Percentiles rank a stretch among this genome's conserved stretches.
phyloP scores from a whole-genome alignment of 1,284 basidiomycete species.

The Ustilago vetiveriae region DNA sequence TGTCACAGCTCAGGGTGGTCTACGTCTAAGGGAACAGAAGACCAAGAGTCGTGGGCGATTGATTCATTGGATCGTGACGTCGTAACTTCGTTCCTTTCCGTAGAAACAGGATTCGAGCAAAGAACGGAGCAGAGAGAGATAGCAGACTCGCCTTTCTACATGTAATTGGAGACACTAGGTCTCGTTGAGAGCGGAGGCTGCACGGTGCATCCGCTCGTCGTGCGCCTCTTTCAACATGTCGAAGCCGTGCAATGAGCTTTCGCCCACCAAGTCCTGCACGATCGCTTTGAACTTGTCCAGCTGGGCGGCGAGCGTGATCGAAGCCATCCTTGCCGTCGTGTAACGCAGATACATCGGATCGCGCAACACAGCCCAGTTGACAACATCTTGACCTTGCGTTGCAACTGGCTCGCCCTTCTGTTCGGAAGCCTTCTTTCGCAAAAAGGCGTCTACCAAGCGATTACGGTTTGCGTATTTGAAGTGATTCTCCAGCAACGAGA shows the following conservation, averaged over 20 bases:
- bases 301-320: slow-evolving; percentile 38
- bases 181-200: no score
- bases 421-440: slow-evolving; percentile 9
- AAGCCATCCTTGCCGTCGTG: slow-evolving; percentile 48
- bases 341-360: slow-evolving; percentile 51
- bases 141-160: no score
- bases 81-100: no score
- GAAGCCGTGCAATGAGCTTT: slow-evolving; percentile 40
- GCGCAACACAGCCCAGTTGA: slow-evolving; percentile 40
- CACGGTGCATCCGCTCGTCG: slow-evolving; percentile 28
- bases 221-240: slow-evolving; percentile 37
- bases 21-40: no score
- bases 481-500: slow-evolving; percentile 41
- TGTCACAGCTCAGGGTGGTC: no score
- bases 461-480: slow-evolving; percentile 30
- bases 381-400: slow-evolving; percentile 15
- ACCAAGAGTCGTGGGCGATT: no score
- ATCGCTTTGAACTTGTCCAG: slow-evolving; percentile 51
- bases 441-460: slow-evolving; percentile 22
- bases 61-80: no score
- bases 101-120: no score
- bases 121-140: no score
- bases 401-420: neutral
- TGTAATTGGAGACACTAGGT: no score
- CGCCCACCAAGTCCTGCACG: slow-evolving; percentile 47